phyloP scores from a whole-genome alignment of 2,329 filamentous ascomycete genomes.

The Colletotrichum sp. region DNA sequence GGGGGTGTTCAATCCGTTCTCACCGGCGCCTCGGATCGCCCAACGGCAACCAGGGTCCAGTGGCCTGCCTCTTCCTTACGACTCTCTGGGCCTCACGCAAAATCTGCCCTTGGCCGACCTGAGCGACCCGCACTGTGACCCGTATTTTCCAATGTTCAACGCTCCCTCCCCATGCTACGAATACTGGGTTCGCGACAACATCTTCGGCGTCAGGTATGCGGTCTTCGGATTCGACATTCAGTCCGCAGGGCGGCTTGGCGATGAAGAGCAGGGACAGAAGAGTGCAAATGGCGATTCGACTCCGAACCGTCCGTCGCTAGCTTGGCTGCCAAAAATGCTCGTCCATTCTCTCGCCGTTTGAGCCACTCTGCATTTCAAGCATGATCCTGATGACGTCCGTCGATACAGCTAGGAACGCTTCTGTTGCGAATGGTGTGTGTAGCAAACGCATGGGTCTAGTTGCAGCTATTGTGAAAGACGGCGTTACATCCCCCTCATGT shows the following conservation, averaged over 20 bases:
- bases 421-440: background rate
- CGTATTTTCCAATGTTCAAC: background rate
- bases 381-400: background rate
- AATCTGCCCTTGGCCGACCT: conserved; percentile 11
- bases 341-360: background rate
- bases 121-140: conserved; percentile 4
- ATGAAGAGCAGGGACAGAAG: background rate
- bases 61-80: background rate
- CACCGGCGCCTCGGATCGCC: background rate
- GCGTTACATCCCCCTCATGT: background rate
- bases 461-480: background rate
- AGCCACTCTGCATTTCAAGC: background rate
- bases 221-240: background rate
- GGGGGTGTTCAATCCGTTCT: background rate
- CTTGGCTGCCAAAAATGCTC: background rate
- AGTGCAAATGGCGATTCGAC: background rate
- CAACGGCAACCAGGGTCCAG: background rate
- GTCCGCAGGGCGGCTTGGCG: background rate
- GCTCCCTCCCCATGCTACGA: background rate
- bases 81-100: background rate
- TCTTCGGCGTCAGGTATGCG: background rate
- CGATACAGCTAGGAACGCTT: background rate
- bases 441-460: background rate
- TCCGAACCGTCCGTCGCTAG: background rate
- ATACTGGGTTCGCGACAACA: background rate